Conservation (phyloP, 495 filamentous ascomycete species). For the Saxophila tyrrhenica region DNA sequence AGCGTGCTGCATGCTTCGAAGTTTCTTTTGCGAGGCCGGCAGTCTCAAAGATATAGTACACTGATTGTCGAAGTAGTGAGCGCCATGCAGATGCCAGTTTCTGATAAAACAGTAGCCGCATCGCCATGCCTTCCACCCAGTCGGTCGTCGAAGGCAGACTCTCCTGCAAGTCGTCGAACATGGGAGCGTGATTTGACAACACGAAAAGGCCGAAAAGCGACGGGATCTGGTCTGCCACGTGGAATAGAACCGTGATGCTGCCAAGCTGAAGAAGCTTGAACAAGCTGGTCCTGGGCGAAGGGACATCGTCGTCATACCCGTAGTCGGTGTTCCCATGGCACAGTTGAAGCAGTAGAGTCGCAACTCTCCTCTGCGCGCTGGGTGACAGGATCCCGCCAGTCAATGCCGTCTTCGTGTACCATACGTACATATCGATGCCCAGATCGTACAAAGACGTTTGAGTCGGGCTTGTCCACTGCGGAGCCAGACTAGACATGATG, state of each 20-base stretch:
- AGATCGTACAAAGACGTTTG: slow-evolving; percentile 45
- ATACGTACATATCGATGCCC: slow-evolving; percentile 66
- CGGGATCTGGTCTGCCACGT: slow-evolving; percentile 55
- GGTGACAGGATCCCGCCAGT: slow-evolving; percentile 53
- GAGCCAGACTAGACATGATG: slow-evolving; percentile 52
- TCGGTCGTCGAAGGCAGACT: slow-evolving; percentile 59
- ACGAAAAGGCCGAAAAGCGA: slow-evolving; percentile 67
- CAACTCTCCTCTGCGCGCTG: slow-evolving; percentile 52
- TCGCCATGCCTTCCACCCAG: slow-evolving; percentile 71
- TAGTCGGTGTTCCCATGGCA: slow-evolving; percentile 54
- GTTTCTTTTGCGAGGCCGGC: slow-evolving; percentile 56
- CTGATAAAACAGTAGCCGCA: slow-evolving; percentile 64
- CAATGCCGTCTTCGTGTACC: slow-evolving; percentile 57
- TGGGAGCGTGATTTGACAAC: slow-evolving; percentile 65
- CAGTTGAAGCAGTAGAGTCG: slow-evolving; percentile 54
- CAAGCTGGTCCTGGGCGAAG: slow-evolving; percentile 62
- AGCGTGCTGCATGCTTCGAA: slow-evolving; percentile 56
- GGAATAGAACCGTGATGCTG: slow-evolving; percentile 63
- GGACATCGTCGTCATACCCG: slow-evolving; percentile 39
- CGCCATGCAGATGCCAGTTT: slow-evolving; percentile 69
- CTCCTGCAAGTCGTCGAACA: slow-evolving; percentile 65
- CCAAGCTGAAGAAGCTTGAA: slow-evolving; percentile 57
- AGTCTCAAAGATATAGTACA: slow-evolving; percentile 88
- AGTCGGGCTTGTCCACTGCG: slow-evolving; percentile 49
- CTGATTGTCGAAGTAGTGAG: slow-evolving; percentile 66